Percentiles rank a stretch among this genome's conserved stretches.
Conservation (phyloP, 768 basidiomycete genomes). For the Termitomyces sp. region DNA sequence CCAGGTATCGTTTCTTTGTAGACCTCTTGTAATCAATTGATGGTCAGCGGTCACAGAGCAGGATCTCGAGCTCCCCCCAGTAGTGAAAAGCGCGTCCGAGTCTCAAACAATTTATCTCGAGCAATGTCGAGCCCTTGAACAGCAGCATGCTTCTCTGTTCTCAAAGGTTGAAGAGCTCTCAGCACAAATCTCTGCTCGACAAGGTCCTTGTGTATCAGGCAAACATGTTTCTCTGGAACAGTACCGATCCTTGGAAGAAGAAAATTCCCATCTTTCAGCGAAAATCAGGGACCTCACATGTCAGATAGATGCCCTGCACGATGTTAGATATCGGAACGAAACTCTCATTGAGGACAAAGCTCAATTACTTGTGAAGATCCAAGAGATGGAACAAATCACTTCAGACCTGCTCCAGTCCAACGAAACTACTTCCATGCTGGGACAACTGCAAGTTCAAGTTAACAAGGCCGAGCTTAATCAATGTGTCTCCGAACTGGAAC, state of each 20-base stretch:
- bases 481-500: constrained; percentile 7
- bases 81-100: not conserved
- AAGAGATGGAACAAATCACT: constrained; percentile 25
- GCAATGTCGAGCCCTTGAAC: constrained; percentile 1
- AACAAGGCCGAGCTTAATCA: constrained; percentile 5
- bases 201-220: constrained; percentile 20
- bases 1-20: not conserved
- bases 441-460: constrained; percentile 14
- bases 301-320: constrained; percentile 12
- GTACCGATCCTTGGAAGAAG: constrained; percentile 1
- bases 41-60: not conserved
- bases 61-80: not conserved
- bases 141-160: constrained; percentile 5
- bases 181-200: constrained; percentile 8
- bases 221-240: constrained; percentile 5
- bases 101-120: not conserved
- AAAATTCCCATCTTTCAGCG: constrained; percentile 5
- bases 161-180: constrained; percentile 7
- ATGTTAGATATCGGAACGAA: constrained; percentile 15
- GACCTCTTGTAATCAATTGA: not conserved
- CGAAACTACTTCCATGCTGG: constrained; percentile 15
- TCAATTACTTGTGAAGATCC: constrained; percentile 17
- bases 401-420: constrained; percentile 22
- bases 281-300: constrained; percentile 6
- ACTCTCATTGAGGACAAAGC: constrained; percentile 23